Base-by-base conservation (phyloP, 352 stramenopile genomes). In the Phytophthora crassamura region DNA sequence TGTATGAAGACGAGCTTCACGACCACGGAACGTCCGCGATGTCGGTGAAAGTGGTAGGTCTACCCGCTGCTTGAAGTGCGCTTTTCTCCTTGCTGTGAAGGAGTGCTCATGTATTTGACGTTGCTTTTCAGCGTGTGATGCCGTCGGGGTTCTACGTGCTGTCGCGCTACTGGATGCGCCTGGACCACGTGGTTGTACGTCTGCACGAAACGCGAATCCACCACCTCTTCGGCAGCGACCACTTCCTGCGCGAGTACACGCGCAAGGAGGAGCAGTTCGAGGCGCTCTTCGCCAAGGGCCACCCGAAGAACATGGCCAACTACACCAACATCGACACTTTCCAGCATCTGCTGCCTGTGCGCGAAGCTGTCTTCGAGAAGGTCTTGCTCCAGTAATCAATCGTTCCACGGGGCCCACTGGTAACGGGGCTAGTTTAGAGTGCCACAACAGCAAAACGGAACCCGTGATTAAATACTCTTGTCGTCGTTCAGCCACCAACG, bases 291-390 rank as follows among this genome's bases (percentile, higher is more conserved):
- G 72, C 72, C 4, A 65, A 86, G 41, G 86, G 86, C 20, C 71
- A 93, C 43, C 78, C 84, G 41, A 88, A 77, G 46, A 86, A 70
- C 53, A 93, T 94, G 86, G 78, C 80, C 41, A 75, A 94, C 72
- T 94, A 94, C 61, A 92, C 83, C 36, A 92, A 92, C 70, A 90
- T 94, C 22, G 83, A 94, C 59, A 87, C 74, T 9, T 94, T 86
- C 69, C 86, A 94, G 64, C 86, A 92, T 47, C 68, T 90, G 20
- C 58, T 94, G 34, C 72, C 86, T 20, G 68, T 88, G 38, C 76
- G 72, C 25, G 78, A 90, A 60, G 74, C 78, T 20, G 60, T 87
- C 8, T 73, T 80, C 36, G 82, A 94, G 54, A 92, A 90, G 69
- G 68, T 94, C 40, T 65, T 69, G 41, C 68, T 91, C 11, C 62